phyloP scores from a whole-genome alignment of 2,329 filamentous ascomycete genomes.

The Penicillium rolfsii region DNA sequence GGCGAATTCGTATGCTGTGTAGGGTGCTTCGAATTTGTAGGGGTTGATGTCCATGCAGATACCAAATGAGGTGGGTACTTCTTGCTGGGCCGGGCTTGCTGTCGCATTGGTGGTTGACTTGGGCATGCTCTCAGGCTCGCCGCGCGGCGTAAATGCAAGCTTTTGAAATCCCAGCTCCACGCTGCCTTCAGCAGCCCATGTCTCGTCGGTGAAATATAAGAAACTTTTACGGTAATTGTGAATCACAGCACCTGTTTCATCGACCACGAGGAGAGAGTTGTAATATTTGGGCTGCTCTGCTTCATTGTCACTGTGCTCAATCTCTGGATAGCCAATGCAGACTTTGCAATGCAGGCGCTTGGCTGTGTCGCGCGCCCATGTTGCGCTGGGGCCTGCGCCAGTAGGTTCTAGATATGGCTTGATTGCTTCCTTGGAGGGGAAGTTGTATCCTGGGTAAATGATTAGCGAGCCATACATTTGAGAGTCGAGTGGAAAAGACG shows the following conservation, averaged over 20 bases:
- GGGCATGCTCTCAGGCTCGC: not conserved
- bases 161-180: constrained; percentile 38
- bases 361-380: constrained; percentile 63
- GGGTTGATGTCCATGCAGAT: constrained; percentile 65
- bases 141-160: constrained; percentile 26
- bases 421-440: constrained; percentile 60
- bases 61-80: constrained; percentile 50
- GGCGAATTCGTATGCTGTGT: constrained; percentile 64
- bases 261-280: constrained; percentile 63
- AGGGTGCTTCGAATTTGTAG: constrained; percentile 62
- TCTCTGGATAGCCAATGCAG: constrained; percentile 67
- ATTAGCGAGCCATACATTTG: constrained; percentile 3
- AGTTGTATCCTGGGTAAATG: constrained; percentile 60
- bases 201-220: constrained; percentile 69
- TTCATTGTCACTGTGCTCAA: constrained; percentile 26
- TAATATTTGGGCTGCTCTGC: constrained; percentile 48
- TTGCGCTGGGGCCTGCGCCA: constrained; percentile 56
- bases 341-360: constrained; percentile 60
- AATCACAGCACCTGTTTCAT: constrained; percentile 57
- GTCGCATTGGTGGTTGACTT: not conserved
- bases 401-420: constrained; percentile 63
- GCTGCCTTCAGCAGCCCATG: constrained; percentile 61
- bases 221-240: constrained; percentile 67
- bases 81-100: not conserved
- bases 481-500: not conserved